Percentiles rank a stretch among this genome's conserved stretches.
These are phyloP conservation scores for Xerocomus amazonicus DNA, from an alignment of 1,284 basidiomycete genomes.

Conservation along the genomic window DNA sequence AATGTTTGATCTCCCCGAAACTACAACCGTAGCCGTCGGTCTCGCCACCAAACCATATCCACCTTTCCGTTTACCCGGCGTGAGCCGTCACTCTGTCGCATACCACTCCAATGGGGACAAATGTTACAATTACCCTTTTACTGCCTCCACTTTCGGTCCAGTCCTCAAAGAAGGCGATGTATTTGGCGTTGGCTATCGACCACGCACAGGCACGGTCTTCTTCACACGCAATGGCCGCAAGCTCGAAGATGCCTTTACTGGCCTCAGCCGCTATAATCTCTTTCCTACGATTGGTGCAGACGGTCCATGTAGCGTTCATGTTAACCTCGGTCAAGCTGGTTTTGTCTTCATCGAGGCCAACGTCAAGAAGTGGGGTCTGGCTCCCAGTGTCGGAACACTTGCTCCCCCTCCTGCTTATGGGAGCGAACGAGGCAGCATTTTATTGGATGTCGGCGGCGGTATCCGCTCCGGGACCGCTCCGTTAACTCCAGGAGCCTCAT, in stretches of 20 bases:
- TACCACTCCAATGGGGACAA: constrained; percentile 98
- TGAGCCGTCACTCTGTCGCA: constrained; percentile 88
- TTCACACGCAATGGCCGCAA: constrained; percentile 95
- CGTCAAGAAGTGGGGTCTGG: constrained; percentile 97
- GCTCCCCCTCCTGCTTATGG: constrained; percentile 96
- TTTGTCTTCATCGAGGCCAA: constrained; percentile 98
- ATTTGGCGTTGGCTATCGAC: constrained; percentile 89
- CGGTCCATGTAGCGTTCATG: constrained; percentile 90
- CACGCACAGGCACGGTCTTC: constrained; percentile 93
- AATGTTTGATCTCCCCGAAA: constrained; percentile 89
- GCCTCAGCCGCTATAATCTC: constrained; percentile 83
- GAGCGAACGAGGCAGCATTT: constrained; percentile 88
- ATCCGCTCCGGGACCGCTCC: constrained; percentile 41
- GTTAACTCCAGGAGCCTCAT: constrained; percentile 42
- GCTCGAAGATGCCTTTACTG: constrained; percentile 90
- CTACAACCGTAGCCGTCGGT: constrained; percentile 83
- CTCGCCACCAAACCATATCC: constrained; percentile 95
- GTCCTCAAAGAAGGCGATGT: constrained; percentile 91
- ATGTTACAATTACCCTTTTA: constrained; percentile 96
- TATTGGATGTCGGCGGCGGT: constrained; percentile 83
- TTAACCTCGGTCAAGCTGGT: constrained; percentile 93
- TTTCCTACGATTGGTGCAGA: constrained; percentile 95
- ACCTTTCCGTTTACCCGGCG: constrained; percentile 86
- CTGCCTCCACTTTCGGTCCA: constrained; percentile 82
- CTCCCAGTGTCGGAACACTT: constrained; percentile 91